Base-by-base conservation (phyloP, 805 yeast genomes). In the Barnettozyma wickerhamii region DNA sequence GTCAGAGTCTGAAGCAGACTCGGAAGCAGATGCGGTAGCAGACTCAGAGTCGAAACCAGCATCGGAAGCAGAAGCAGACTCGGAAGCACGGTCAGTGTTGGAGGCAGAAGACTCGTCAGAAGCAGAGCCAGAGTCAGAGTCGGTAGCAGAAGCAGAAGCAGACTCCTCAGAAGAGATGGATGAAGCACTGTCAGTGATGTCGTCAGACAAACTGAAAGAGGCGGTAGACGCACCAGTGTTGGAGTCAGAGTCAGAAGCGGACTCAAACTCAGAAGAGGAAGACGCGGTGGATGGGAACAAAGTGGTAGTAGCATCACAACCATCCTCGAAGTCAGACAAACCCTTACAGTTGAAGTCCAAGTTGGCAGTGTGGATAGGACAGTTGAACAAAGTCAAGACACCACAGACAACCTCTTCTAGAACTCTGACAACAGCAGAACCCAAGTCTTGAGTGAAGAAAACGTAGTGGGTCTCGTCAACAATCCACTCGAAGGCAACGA, bases 1-100 rank as follows among this genome's bases (percentile, higher is more conserved):
- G 41, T 42, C 38, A 20, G 54, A 31, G 21, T 48, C 47, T 10
- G 53, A 49, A 6, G 51, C 53, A 30, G 55, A 48, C 15, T 56
- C 27, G 19, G 43, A 32, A 3, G 42, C 30, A 10, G 43, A 32
- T 3, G 42, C 30, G 7, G 18, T 48, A 14, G 38, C 40, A 20
- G 42, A 38, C 10, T 41, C 34, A 4, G 48, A 33, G 12, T 35
- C 38, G 3, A 45, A 37, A 18, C 39, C 20, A 9, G 47, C 31
- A 6, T 37, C 32, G 20, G 46, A 46, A 19, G 43, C 38, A 19
- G n/a, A n/a, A n/a, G n/a, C n/a, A n/a, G n/a, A n/a, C n/a, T n/a
- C n/a, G n/a, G n/a, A n/a, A n/a, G n/a, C n/a, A n/a, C n/a, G n/a
- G n/a, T 46, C 38, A 20, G 49, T 40, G 6, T 51, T 47, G 7